Evolutionary conservation across 768 basidiomycete species (phyloP), one percentile per base, ranked within the genome.

Genomic region (Floccularia luteovirens): DNA sequence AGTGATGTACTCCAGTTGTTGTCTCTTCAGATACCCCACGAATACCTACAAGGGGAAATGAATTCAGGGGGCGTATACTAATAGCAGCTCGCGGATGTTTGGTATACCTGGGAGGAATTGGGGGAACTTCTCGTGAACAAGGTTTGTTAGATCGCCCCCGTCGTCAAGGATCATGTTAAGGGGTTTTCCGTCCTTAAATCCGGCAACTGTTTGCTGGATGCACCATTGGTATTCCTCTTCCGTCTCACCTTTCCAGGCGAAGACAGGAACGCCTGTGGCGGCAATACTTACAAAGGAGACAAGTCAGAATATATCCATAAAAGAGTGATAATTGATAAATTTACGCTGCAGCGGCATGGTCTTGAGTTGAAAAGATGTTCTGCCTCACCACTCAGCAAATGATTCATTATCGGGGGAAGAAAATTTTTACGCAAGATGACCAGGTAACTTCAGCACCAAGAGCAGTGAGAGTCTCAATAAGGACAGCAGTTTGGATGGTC

Each of bases 301-400:
- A 43, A 25, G 20, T 31, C 17, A 36, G 17, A 25, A 47, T 24
- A 31, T 45, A 33, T 19, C 16, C 35, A 23, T 31, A 33, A 34
- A 41, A 14, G 11, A 17, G 8, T 22, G 28, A 34, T 28, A 31
- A 43, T 34, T 7, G 7, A 31, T 3, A 14, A 12, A 74, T 83
- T 56, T 61, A 90, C 86, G 90, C 96, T 49, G 96, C 87, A 38
- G 96, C 96, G 39, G 96, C 96, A 67, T 99, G 96, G 62, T 99
- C 96, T 67, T 99, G 96, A 38, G 96, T 99, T 36, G 96, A 98
- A 72, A 94, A 99, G 62, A 99, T 99, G 72, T 99, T 96, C 90
- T 91, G 55, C 31, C 5, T 14, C 23, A 22, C 27, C 34, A 19
- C 8, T 4, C 16, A 22, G 31, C 40, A 17, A 19, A 33, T 36